Percentiles rank a stretch among this genome's conserved stretches.
These are phyloP conservation scores for Gaertneriomyces sp. DNA, from an alignment of 192 early-diverging fungal genomes.

Conservation along the genomic window DNA sequence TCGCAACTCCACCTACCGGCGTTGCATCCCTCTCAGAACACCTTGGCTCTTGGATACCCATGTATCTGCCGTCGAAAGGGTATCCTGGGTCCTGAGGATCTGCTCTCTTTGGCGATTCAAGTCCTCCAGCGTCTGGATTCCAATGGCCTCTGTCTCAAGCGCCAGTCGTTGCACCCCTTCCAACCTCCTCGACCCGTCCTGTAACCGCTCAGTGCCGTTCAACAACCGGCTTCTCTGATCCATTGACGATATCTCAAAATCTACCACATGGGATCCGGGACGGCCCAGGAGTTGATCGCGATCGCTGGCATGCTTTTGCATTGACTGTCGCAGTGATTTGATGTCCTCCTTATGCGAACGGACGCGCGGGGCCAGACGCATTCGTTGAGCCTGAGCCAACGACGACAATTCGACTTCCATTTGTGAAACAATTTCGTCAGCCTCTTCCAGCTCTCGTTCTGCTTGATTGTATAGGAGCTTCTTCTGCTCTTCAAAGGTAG, in stretches of 20 bases:
- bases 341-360: slow-evolving; percentile 74
- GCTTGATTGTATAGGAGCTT: slow-evolving; percentile 72
- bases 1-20: slow-evolving; percentile 70
- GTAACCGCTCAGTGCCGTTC: slow-evolving; percentile 81
- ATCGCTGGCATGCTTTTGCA: slow-evolving; percentile 51
- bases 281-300: slow-evolving; percentile 45
- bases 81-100: slow-evolving; percentile 79
- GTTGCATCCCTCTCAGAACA: slow-evolving; percentile 57
- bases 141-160: slow-evolving; percentile 87
- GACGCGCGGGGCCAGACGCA: slow-evolving; percentile 64
- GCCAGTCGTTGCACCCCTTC: slow-evolving; percentile 86
- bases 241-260: slow-evolving; percentile 48
- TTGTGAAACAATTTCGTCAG: slow-evolving; percentile 86
- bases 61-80: slow-evolving; percentile 51
- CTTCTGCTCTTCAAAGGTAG: slow-evolving; percentile 56
- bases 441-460: slow-evolving; percentile 84
- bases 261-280: slow-evolving; percentile 33
- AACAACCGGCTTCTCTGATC: slow-evolving; percentile 78
- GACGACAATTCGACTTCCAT: slow-evolving; percentile 91
- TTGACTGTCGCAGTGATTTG: slow-evolving; percentile 72
- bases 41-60: slow-evolving; percentile 55
- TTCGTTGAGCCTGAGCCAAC: slow-evolving; percentile 58
- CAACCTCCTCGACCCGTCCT: slow-evolving; percentile 71
- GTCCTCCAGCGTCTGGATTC: slow-evolving; percentile 77
- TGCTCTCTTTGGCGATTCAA: slow-evolving; percentile 87